Base-by-base conservation (phyloP, 768 basidiomycete species). In the Russula sp. region DNA sequence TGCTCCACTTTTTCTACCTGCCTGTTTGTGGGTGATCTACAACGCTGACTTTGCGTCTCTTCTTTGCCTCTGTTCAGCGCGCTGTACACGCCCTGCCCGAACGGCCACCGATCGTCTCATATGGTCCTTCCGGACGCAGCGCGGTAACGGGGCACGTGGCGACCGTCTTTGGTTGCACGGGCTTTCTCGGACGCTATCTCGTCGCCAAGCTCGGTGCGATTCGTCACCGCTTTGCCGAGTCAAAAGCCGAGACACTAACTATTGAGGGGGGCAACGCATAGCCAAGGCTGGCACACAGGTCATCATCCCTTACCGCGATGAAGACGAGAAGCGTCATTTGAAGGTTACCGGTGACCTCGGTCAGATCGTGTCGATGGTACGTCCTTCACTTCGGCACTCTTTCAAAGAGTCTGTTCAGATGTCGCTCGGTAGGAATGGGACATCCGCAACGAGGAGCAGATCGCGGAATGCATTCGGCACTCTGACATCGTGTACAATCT, bases 401-500 rank as follows among this genome's bases (percentile, higher is more conserved):
- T 55, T 65, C 22, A 56, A 4, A 20, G 9, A 1, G 25, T 42
- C 29, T 45, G 39, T 16, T 36, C 11, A 35, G 22, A 16, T 36
- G 51, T 50, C 59, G 10, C 22, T 34, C 16, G 48, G 35, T 65
- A 98, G 95, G 96, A 98, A 82, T 98, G 93, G 93, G 93, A 98
- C 71, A 80, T 96, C 51, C 83, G 93, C 60, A 87, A 91, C 70
- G 89, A 93, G 69, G 81, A 85, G 54, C 93, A 95, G 70, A 97
- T 95, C 68, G 90, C 84, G 42, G 96, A 98, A 72, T 97, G 94
- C 73, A 72, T 98, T 61, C 81, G 91, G 66, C 93, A 97, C 74
- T 98, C 96, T 20, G 93, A 98, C 72, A 89, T 88, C 5, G 97
- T 99, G 22, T 97, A 94, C 79, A 98, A 98, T 76, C 87, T 98